Evolutionary conservation across 2,329 filamentous ascomycete genomes (phyloP), one percentile per base, ranked within the genome.

Genomic region (Talaromyces marneffei): DNA sequence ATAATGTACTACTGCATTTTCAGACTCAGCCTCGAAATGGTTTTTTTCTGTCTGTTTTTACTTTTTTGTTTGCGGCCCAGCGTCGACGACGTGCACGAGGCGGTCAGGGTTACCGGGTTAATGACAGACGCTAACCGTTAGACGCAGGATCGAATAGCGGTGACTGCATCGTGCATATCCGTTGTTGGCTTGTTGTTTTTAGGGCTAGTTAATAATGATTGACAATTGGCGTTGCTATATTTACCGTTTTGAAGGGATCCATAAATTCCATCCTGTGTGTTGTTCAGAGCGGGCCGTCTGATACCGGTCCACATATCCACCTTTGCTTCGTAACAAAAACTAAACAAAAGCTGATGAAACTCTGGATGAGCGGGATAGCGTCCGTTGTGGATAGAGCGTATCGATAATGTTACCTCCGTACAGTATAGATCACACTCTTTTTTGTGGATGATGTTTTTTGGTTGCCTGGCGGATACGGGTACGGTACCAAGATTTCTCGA

Each of bases 51-150:
- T 8, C 5, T 46, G 42, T 4, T 52, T 52, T 2, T 7, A 35
- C 4, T 31, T 31, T 31, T 12, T 31, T n/a, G n/a, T 52, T 48
- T 60, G 50, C 52, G 59, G 52, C 52, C 59, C 31, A 56, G 48
- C 39, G 23, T 35, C 40, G 29, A 25, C 20, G 18, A 50, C 6
- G 39, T 57, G 37, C 39, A 35, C 31, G 59, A 48, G 53, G 59
- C 59, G 59, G 59, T 61, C 59, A 61, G 46, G 59, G 59, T 55
- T 55, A 52, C 58, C 39, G 27, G 58, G 58, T 61, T 60, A 35
- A 60, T 60, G 52, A 53, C 16, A 60, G 52, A 60, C 58, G 50
- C 58, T 56, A 55, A 55, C 23, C 25, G n/a, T 18, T 39, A 55
- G 31, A 27, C 31, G 42, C 40, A 53, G 50, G 25, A 46, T 40